Conservation (phyloP, 345 rosid genomes). For the Eucalyptus grandis region DNA sequence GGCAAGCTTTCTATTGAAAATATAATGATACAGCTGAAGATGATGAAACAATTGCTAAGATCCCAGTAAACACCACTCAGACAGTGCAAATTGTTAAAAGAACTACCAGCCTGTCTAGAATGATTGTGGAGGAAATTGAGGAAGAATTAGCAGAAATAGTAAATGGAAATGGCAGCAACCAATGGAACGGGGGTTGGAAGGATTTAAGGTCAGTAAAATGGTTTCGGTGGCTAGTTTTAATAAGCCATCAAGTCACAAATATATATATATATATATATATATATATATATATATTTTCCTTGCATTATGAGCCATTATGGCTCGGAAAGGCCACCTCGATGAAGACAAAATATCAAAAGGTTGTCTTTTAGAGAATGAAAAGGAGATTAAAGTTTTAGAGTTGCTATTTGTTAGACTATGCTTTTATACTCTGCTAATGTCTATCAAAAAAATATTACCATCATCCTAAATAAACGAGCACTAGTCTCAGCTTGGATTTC, state of each 20-base stretch:
- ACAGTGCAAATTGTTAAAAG: not conserved
- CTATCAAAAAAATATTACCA: not conserved
- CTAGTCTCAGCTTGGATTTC: not conserved
- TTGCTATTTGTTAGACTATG: not conserved
- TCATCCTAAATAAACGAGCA: not conserved
- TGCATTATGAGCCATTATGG: not conserved
- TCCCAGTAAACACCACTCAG: not conserved
- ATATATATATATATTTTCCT: not conserved
- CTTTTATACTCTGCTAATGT: not conserved
- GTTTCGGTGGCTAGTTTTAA: not conserved
- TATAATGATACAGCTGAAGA: not conserved
- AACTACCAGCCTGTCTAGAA: not conserved
- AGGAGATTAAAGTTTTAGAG: not conserved
- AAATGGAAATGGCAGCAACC: fast-evolving
- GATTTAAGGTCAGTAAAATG: not conserved
- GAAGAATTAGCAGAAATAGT: not conserved
- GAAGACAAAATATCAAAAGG: not conserved
- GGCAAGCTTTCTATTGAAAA: not conserved
- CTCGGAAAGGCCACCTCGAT: not conserved
- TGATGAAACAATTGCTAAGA: not conserved
- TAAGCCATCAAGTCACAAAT: fast-evolving
- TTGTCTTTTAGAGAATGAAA: not conserved
- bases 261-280: no score
- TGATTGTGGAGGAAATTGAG: not conserved
- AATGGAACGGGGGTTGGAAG: not conserved